Evolutionary conservation across 441 rosid genomes (phyloP), one percentile per base, ranked within the genome.

Genomic region (Brassica balearica): DNA sequence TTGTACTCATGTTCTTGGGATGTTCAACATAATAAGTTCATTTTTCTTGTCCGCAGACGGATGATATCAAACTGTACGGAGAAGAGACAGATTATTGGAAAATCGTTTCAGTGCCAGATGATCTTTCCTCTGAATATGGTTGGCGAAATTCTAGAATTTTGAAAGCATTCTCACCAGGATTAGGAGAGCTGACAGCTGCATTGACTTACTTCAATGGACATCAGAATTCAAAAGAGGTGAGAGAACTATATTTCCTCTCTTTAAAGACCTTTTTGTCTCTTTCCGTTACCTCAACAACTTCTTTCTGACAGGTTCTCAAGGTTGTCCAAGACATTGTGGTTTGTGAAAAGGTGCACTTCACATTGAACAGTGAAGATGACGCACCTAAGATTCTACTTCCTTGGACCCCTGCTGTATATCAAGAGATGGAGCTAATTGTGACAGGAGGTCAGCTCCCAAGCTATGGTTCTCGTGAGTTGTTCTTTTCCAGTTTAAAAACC

Each of bases 381-480:
- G 41, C 68, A 65, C 82, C 88, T 71, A 79, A 46, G 63, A 84
- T 96, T 84, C 78, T 89, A 76, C 97, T 96, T 81, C 99, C 98
- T 4, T 96, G 98, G 98, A 89, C 86, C 75, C 97, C 94, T 61
- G 81, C 86, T 70, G 83, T 92, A 82, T 86, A 89, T 85, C 98
- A 93, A 85, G 98, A 91, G 89, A 86, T 89, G 85, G 92, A 89
- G 84, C 83, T 96, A 70, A 85, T 83, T 85, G 97, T 90, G 81
- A 77, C 77, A 15, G 98, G 99, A 89, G 99, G 98, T 93, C 69
- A 80, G 83, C 78, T 65, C 71, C 60, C 70, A 22, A 55, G 69
- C 38, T 75, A 71, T 65, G 56, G 19, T 71, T 65, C 63, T 76
- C 55, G 9, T 14, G 62, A 67, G 77, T 17, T 72, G 53, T 81